Base-by-base conservation (phyloP, 139 green algal species). In the Micromonas commoda region DNA sequence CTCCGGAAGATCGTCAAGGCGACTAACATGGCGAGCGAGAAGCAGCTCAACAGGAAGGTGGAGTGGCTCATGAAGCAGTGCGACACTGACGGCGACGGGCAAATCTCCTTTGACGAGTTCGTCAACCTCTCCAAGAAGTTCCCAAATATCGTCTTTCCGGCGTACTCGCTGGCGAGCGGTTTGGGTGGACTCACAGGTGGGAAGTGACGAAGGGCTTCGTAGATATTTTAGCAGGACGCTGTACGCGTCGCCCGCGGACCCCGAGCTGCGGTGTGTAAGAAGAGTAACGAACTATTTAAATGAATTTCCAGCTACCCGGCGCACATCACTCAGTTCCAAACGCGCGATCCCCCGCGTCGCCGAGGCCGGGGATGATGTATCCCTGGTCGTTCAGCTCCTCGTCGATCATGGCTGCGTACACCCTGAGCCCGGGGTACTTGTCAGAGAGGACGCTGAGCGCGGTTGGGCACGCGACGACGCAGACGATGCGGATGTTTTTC, bases 331-430 rank as follows among this genome's bases (percentile, higher is more conserved):
- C 39, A 3, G 90, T 96, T 37, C 90, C 90, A 77, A 91, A 98
- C 0, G 84, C 85, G 19, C 93, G 79, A 80, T 98, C 94, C 0
- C 94, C 94, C 0, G 94, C 93, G 81, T 98, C 93, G 0, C 94
- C 94, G 20, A 97, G 79, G 0, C 94, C 94, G 1, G 94, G 94
- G 0, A 97, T 64, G 67, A 98, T 98, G 87, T 90, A 97, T 1
- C 94, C 94, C 5, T 89, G 82, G 13, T 95, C 92, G 82, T 97
- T 90, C 6, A 98, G 83, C 78, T 97, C 89, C 9, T 90, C 73
- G 81, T 98, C 94, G 51, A 97, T 97, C 68, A 93, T 95, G 24
- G 87, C 91, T 21, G 90, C 90, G 86, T 96, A 98, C 19, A 98
- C 76, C 63, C 86, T 87, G 0, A 96, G 35, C 0, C 88, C 89